Conservation (phyloP, 1,284 basidiomycete species). For the Laetiporus sulphureus region DNA sequence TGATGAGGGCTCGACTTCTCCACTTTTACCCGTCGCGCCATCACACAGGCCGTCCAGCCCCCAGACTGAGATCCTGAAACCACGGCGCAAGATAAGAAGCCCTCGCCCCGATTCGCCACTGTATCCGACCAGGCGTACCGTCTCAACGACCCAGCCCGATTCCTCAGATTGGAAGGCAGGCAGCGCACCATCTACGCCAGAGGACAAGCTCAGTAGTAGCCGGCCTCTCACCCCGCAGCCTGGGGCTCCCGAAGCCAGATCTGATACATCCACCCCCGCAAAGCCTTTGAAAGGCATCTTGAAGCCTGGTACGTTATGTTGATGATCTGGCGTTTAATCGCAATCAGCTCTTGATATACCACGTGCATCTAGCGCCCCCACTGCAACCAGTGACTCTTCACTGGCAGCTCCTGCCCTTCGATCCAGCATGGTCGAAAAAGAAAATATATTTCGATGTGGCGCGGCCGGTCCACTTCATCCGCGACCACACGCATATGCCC, state of each 20-base stretch:
- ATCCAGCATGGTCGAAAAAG: constrained; percentile 20
- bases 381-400: constrained; percentile 27
- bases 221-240: constrained; percentile 11
- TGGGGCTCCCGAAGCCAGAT: constrained; percentile 3
- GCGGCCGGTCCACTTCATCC: constrained; percentile 20
- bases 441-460: constrained; percentile 23
- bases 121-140: not conserved
- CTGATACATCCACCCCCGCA: constrained; percentile 5
- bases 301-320: constrained; percentile 15
- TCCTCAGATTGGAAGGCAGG: constrained; percentile 2
- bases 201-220: constrained; percentile 1
- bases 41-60: constrained; percentile 6
- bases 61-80: constrained; percentile 13
- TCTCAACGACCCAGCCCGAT: constrained; percentile 3
- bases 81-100: constrained; percentile 12
- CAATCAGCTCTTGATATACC: constrained; percentile 1
- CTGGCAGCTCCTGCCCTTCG: constrained; percentile 35
- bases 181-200: not conserved
- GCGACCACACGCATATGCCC: constrained; percentile 11
- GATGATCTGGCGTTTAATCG: not conserved
- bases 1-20: constrained; percentile 18
- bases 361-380: constrained; percentile 25
- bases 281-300: constrained; percentile 20
- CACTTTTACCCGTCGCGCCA: constrained; percentile 5
- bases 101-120: constrained; percentile 10